Percentiles rank a stretch among this genome's conserved stretches.
Evolutionary conservation across 2,329 filamentous ascomycete genomes (phyloP).

Genomic region (Talaromyces funiculosus): DNA sequence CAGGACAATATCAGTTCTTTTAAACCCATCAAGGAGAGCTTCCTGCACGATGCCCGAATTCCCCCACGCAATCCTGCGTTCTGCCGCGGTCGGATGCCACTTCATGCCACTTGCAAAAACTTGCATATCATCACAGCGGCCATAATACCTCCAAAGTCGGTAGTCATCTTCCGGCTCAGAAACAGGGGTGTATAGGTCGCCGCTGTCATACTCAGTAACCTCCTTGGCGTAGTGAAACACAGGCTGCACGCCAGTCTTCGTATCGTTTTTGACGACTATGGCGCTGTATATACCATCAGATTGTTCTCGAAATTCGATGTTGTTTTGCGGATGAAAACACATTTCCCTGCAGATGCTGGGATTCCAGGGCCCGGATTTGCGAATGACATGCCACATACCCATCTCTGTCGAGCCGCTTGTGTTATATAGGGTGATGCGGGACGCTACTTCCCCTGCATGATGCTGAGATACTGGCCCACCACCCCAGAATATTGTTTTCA

Average conservation of each 20-base stretch:
- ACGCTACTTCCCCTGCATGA: neutral
- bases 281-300: slow-evolving; percentile 1
- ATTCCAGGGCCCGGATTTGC: slow-evolving; percentile 9
- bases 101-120: slow-evolving; percentile 16
- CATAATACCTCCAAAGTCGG: slow-evolving; percentile 10
- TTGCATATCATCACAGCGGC: slow-evolving; percentile 17
- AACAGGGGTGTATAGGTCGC: slow-evolving; percentile 11
- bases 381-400: slow-evolving; percentile 5
- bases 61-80: neutral
- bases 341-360: neutral
- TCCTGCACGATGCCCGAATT: neutral
- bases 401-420: slow-evolving; percentile 3
- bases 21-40: slow-evolving; percentile 4
- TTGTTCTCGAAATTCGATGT: neutral
- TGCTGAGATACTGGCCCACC: neutral
- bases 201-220: neutral
- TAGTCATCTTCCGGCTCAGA: slow-evolving; percentile 1
- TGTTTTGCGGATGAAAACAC: slow-evolving; percentile 7
- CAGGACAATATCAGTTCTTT: neutral
- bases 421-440: neutral
- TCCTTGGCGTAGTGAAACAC: slow-evolving; percentile 3
- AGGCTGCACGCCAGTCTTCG: neutral
- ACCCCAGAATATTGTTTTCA: neutral
- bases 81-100: slow-evolving; percentile 5
- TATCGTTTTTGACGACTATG: slow-evolving; percentile 1